phyloP scores from a whole-genome alignment of 2,329 filamentous ascomycete species.

The Cladobotryum protrusum region DNA sequence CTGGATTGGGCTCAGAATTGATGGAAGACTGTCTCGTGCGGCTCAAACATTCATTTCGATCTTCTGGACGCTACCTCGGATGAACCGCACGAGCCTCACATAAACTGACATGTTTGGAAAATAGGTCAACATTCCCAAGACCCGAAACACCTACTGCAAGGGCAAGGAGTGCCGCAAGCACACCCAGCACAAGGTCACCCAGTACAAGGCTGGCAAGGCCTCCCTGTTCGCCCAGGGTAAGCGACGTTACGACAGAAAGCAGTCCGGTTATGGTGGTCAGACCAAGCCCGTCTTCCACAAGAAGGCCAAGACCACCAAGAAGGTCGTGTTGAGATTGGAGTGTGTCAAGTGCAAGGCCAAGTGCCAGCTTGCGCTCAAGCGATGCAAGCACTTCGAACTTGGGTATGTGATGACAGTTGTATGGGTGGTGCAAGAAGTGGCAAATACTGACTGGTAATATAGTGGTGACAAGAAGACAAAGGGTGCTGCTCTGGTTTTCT shows the following conservation, averaged over 20 bases:
- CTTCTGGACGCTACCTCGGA: constrained; percentile 3
- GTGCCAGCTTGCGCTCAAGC: constrained; percentile 95
- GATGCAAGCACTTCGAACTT: constrained; percentile 99
- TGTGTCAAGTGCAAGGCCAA: constrained; percentile 98
- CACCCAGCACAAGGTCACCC: constrained; percentile 87
- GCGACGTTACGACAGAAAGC: constrained; percentile 99
- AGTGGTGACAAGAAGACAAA: constrained; percentile 99
- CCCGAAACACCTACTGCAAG: constrained; percentile 96
- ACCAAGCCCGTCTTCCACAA: constrained; percentile 99
- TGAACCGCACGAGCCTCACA: constrained; percentile 6
- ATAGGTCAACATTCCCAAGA: constrained; percentile 98
- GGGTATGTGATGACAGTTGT: constrained; percentile 66
- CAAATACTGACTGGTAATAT: constrained; percentile 36
- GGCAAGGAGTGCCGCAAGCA: constrained; percentile 89
- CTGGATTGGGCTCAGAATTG: neutral
- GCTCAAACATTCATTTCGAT: constrained; percentile 11
- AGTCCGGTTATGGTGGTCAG: constrained; percentile 99
- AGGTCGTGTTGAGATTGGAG: constrained; percentile 97
- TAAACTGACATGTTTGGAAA: constrained; percentile 15
- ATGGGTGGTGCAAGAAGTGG: neutral
- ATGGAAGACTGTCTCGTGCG: constrained; percentile 16
- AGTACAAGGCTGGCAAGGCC: constrained; percentile 97
- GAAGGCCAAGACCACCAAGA: constrained; percentile 99
- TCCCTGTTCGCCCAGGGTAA: constrained; percentile 97
- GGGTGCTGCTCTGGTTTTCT: constrained; percentile 99